Percentiles rank a stretch among this genome's conserved stretches.
Evolutionary conservation across 1,139 yeast genomes (phyloP).

Genomic region (Scheffersomyces titani): DNA sequence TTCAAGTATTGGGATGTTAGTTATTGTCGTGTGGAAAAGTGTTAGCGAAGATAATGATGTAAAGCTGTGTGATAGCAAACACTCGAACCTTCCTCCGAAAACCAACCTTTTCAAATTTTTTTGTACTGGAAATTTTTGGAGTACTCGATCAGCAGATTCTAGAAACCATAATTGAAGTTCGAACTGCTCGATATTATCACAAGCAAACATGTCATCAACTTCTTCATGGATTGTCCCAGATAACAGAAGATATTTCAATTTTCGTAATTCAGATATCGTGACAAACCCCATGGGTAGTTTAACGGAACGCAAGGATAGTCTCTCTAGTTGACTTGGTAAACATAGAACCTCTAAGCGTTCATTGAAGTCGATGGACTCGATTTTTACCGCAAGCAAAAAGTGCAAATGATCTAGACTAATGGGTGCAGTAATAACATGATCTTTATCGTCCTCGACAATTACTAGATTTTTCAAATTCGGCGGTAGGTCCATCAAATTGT

Average conservation of each 20-base stretch:
- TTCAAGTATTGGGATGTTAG: background rate
- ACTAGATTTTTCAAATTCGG: background rate
- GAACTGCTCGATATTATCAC: background rate
- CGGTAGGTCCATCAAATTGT: background rate
- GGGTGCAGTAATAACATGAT: background rate
- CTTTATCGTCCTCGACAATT: background rate
- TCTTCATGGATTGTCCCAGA: background rate
- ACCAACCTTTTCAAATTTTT: background rate
- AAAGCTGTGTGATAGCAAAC: background rate
- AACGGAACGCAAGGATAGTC: background rate
- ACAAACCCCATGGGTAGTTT: background rate
- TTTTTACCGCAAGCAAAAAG: background rate
- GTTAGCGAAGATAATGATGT: background rate
- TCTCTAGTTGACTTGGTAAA: background rate
- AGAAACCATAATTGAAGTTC: background rate
- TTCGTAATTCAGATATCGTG: background rate
- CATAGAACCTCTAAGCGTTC: background rate
- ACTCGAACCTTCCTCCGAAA: background rate
- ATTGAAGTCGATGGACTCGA: background rate
- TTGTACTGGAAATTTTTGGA: background rate
- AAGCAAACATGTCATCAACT: background rate
- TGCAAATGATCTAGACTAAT: background rate
- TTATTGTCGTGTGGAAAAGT: background rate
- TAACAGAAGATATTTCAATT: background rate
- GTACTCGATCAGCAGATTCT: background rate